These are phyloP conservation scores for Rhodotorula sp. DNA, from an alignment of 1,284 basidiomycete species.

Conservation along the genomic window DNA sequence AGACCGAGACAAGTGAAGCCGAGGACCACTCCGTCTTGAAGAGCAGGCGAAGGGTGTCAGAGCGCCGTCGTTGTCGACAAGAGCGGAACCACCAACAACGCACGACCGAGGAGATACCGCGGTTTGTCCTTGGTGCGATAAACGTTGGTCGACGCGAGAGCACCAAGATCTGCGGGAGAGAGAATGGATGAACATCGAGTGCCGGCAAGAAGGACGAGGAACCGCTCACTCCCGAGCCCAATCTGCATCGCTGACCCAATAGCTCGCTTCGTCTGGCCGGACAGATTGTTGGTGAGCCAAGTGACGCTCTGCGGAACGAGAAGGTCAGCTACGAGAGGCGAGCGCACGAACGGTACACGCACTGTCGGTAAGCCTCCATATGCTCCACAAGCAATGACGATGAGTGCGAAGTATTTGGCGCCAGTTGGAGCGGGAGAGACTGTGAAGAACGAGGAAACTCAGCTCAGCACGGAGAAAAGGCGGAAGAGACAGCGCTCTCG, in stretches of 20 bases:
- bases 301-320: constrained; percentile 62
- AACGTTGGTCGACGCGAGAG: constrained; percentile 27
- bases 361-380: constrained; percentile 56
- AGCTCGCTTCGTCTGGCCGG: constrained; percentile 66
- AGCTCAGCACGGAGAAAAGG: too few relatives aligned
- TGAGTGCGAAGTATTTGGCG: constrained; percentile 40
- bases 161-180: constrained; percentile 56
- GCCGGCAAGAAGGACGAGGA: constrained; percentile 52
- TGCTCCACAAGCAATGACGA: constrained; percentile 37
- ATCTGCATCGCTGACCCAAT: constrained; percentile 57
- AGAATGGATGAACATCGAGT: not conserved
- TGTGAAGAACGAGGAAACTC: not conserved
- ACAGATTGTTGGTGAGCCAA: constrained; percentile 64
- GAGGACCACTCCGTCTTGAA: constrained; percentile 62
- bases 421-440: constrained; percentile 36
- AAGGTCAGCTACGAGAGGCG: constrained; percentile 48
- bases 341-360: constrained; percentile 43
- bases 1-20: constrained; percentile 67
- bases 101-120: constrained; percentile 62
- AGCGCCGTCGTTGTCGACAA: too few relatives aligned
- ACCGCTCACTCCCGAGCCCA: constrained; percentile 54
- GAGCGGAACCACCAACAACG: too few relatives aligned
- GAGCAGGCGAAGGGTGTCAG: not conserved
- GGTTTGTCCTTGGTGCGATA: constrained; percentile 60
- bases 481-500: not conserved